Evolutionary conservation across 768 basidiomycete genomes (phyloP), one percentile per base, ranked within the genome.

Genomic region (Pseudohyphozyma bogoriensis): DNA sequence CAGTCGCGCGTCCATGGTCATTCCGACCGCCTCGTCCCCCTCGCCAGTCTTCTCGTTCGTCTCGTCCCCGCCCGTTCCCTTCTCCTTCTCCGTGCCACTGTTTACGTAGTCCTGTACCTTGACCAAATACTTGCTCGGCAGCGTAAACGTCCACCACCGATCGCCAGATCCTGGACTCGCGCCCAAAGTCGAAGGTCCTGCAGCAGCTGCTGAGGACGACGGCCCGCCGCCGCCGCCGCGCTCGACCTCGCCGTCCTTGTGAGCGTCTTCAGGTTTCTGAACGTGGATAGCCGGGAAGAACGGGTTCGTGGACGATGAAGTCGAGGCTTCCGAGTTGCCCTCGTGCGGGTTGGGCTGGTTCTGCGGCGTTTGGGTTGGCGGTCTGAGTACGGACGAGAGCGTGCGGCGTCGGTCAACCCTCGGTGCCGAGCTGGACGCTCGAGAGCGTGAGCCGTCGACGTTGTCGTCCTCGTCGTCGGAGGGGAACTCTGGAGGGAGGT

Each of bases 71-170:
- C n/a, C n/a, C n/a, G n/a, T n/a, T 26, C 49, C 42, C 52, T 60
- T 66, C 55, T 66, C 65, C 45, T 42, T 26, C 26, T 67, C 62
- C 20, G 55, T 39, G 37, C 33, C 47, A 24, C 13, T 12, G 11
- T 52, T 47, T 12, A 65, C 42, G 50, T 62, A 62, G 8, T 56
- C 67, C 35, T 65, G 58, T 31, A 65, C 60, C 15, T 56, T 51
- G 39, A 60, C 59, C 53, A 63, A 56, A 56, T 68, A 65, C 54
- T 65, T 65, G n/a, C 37, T 36, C 7, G 67, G 59, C 4, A 68
- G 53, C 2, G 67, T 68, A 50, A 68, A 68, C 3, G 67, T 65
- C 67, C 67, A 68, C 67, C 67, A 68, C 11, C 45, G 39, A 51
- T 66, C 66, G 2, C 51, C 39, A n/a, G 40, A 16, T 12, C 51